Evolutionary conservation across 768 basidiomycete genomes (phyloP).

Genomic region (Tricholoma sp.): DNA sequence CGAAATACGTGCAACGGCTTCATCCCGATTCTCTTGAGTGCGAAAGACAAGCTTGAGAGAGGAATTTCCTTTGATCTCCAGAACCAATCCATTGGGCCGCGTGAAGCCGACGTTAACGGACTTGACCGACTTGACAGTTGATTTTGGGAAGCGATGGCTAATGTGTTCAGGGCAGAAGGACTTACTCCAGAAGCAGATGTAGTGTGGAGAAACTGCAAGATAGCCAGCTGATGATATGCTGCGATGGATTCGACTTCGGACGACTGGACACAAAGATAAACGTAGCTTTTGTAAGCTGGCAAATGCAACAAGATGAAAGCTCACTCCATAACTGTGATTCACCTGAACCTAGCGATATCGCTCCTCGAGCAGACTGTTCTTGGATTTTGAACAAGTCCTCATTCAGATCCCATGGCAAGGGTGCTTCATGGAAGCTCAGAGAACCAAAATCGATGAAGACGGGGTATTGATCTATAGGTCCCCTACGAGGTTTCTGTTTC

Average conservation of each 20-base stretch:
- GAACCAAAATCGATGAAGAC: conserved; percentile 40
- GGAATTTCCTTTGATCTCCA: conserved; percentile 41
- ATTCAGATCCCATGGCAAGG: conserved; percentile 1
- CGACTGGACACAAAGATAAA: conserved; percentile 21
- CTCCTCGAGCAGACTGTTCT: conserved; percentile 26
- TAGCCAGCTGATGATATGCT: conserved; percentile 34
- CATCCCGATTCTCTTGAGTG: conserved; percentile 33
- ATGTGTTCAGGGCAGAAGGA: conserved; percentile 31
- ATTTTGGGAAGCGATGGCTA: conserved; percentile 38
- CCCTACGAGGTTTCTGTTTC: conserved; percentile 18
- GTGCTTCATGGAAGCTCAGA: conserved; percentile 27
- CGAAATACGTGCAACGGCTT: conserved; percentile 36
- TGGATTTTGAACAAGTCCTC: conserved; percentile 15
- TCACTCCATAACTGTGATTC: conserved; percentile 33
- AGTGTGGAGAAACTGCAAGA: conserved; percentile 34
- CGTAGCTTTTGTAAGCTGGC: background rate
- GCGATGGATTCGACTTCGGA: conserved; percentile 29
- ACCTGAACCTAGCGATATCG: conserved; percentile 24
- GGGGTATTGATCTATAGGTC: conserved; percentile 15
- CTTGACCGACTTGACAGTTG: conserved; percentile 35
- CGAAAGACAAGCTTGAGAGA: conserved; percentile 49
- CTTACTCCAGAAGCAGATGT: conserved; percentile 45
- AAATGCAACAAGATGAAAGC: background rate
- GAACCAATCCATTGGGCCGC: conserved; percentile 31
- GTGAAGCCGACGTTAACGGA: conserved; percentile 23